Conservation (phyloP, 2,329 filamentous ascomycete species). For the Decorospora gaudefroyi region DNA sequence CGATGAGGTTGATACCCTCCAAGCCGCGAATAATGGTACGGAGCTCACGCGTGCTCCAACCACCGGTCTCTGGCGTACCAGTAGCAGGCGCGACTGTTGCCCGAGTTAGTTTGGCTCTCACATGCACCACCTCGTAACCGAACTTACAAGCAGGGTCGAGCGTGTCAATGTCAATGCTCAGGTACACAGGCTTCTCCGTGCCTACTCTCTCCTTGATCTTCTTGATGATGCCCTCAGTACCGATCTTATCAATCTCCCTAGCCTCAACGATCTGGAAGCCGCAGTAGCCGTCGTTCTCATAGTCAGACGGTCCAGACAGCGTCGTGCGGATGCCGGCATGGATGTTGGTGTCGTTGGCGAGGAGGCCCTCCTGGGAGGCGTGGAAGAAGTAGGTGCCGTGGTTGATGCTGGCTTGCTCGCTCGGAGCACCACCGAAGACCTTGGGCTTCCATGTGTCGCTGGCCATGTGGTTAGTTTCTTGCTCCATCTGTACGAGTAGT, state of each 20-base stretch:
- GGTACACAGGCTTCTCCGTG: slow-evolving; percentile 73
- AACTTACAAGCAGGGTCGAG: slow-evolving; percentile 76
- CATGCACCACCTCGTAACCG: neutral
- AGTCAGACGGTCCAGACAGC: slow-evolving; percentile 75
- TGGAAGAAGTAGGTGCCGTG: slow-evolving; percentile 91
- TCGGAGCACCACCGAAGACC: slow-evolving; percentile 82
- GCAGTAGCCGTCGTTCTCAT: slow-evolving; percentile 83
- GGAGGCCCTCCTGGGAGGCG: slow-evolving; percentile 74
- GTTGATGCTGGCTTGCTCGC: slow-evolving; percentile 76
- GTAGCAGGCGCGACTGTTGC: slow-evolving; percentile 68
- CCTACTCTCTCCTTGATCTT: slow-evolving; percentile 77
- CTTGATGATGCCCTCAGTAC: slow-evolving; percentile 74
- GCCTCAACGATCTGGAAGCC: slow-evolving; percentile 83
- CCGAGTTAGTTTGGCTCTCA: slow-evolving; percentile 5
- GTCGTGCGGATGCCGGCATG: slow-evolving; percentile 87
- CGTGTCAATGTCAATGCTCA: slow-evolving; percentile 86
- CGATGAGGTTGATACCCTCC: slow-evolving; percentile 70
- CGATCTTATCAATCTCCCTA: slow-evolving; percentile 70
- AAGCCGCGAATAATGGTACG: slow-evolving; percentile 71
- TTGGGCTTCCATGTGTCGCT: slow-evolving; percentile 73
- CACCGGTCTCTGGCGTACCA: slow-evolving; percentile 75
- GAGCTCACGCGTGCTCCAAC: slow-evolving; percentile 74
- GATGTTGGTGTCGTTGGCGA: slow-evolving; percentile 82
- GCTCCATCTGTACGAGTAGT: slow-evolving; percentile 15
- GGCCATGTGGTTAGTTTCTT: neutral